Conservation (phyloP, 805 yeast species). For the Ogataea saltuana region DNA sequence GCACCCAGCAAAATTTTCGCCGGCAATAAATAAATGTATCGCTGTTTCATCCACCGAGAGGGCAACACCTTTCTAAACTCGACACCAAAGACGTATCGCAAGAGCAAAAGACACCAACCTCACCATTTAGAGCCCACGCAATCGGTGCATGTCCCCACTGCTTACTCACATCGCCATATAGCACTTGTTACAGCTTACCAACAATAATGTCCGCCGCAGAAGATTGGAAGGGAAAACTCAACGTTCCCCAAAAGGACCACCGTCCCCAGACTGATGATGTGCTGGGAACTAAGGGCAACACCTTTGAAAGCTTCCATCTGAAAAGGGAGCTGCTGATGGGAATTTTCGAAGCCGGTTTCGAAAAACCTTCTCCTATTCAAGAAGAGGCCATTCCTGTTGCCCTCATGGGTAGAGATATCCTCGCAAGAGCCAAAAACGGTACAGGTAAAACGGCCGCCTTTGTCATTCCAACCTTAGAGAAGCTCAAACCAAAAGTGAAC, state of each 20-base stretch:
- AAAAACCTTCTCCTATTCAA: constrained; percentile 96
- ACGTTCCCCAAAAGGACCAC: constrained; percentile 80
- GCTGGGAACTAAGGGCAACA: constrained; percentile 81
- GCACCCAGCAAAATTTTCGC: constrained; percentile 3
- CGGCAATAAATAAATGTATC: neutral
- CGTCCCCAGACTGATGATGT: constrained; percentile 98
- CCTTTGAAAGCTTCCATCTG: constrained; percentile 88
- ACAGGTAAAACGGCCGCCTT: constrained; percentile 99
- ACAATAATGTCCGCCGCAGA: constrained; percentile 30
- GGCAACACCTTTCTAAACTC: too few species aligned
- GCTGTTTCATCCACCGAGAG: constrained; percentile 6
- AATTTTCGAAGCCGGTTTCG: constrained; percentile 97
- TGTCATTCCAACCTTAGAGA: constrained; percentile 89
- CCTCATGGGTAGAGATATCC: constrained; percentile 88
- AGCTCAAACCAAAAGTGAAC: constrained; percentile 77
- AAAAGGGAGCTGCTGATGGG: constrained; percentile 97
- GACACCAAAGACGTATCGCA: too few species aligned
- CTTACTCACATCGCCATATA: constrained; percentile 1
- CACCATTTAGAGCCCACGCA: neutral
- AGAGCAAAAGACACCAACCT: neutral
- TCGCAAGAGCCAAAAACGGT: constrained; percentile 98
- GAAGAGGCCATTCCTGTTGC: constrained; percentile 97
- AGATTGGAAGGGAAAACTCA: constrained; percentile 75
- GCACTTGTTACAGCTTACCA: constrained; percentile 8
- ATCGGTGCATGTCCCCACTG: constrained; percentile 4